Evolutionary conservation across 2,329 filamentous ascomycete genomes (phyloP), one percentile per base, ranked within the genome.

Genomic region (Xylariaceae sp.): DNA sequence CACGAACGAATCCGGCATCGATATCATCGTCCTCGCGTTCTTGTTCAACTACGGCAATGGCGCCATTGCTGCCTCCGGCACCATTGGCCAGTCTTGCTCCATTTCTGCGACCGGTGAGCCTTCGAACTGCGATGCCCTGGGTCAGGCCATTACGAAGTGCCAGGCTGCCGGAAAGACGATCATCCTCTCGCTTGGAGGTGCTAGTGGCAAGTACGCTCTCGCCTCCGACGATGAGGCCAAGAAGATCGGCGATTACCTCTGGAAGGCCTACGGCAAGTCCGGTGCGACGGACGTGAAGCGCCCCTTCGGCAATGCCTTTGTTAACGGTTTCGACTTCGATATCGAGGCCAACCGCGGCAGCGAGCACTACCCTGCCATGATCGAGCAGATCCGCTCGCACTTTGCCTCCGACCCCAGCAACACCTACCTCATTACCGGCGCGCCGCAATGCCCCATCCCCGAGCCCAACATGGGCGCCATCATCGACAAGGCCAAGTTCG

Each of bases 381-480:
- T 71, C 51, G 63, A 62, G 15, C 65, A 60, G 4, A 67, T 74
- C 18, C 74, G 72, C 39, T 66, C 65, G 11, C 71, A 68, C 59
- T 75, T 76, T 56, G 69, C 65, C 7, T 64, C 67, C 0, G 74
- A 76, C 57, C 51, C 71, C 7, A 60, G 63, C 18, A 71, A 73
- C 51, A 67, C 65, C 7, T 79, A 77, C 62, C 76, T 79, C 64
- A 77, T 84, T 62, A 76, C 75, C n/a, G 77, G 75, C 4, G 76
- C 77, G 3, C 77, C 77, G 0, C 77, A 79, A 58, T 80, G 77
- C 59, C 70, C 74, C 1, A 71, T 78, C n/a, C 77, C 77, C 0
- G 77, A 79, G 55, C 72, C 71, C 1, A 75, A 78, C 60, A 74
- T 78, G 70, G 72, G 73, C 18, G 64, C 64, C 10, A 70, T 75